phyloP scores from a whole-genome alignment of 1,284 basidiomycete species.

The Apiotrichum gracile region DNA sequence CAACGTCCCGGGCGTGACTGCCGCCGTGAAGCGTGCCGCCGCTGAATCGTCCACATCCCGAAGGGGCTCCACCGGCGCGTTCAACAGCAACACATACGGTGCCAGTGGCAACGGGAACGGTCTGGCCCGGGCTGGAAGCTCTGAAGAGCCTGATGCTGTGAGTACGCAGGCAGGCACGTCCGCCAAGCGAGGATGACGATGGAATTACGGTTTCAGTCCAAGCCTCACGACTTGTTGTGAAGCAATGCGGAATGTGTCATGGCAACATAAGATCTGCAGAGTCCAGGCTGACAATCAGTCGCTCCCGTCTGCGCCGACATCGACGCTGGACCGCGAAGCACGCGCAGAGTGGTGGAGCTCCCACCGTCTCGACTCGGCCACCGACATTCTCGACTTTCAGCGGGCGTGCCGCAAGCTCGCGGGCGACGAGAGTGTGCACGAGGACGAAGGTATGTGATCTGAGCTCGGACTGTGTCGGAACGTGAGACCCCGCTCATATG shows the following conservation, averaged over 20 bases:
- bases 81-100: not conserved
- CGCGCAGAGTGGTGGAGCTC: conserved; percentile 15
- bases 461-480: no score
- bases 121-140: not conserved
- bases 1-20: conserved; percentile 13
- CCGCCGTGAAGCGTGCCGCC: not conserved
- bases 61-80: not conserved
- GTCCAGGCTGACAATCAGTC: not conserved
- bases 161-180: no score
- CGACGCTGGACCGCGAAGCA: conserved; percentile 7
- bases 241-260: no score
- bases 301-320: conserved; percentile 7
- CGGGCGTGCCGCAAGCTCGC: not conserved
- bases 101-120: not conserved
- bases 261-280: no score
- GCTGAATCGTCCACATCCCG: not conserved
- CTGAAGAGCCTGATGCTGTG: not conserved
- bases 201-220: no score
- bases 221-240: no score
- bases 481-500: no score
- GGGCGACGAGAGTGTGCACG: not conserved
- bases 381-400: conserved; percentile 6
- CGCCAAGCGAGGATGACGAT: no score
- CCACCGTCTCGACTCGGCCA: conserved; percentile 2
- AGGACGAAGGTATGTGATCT: not conserved